Conservation (phyloP, 805 yeast species). For the Wickerhamiella azymoides region DNA sequence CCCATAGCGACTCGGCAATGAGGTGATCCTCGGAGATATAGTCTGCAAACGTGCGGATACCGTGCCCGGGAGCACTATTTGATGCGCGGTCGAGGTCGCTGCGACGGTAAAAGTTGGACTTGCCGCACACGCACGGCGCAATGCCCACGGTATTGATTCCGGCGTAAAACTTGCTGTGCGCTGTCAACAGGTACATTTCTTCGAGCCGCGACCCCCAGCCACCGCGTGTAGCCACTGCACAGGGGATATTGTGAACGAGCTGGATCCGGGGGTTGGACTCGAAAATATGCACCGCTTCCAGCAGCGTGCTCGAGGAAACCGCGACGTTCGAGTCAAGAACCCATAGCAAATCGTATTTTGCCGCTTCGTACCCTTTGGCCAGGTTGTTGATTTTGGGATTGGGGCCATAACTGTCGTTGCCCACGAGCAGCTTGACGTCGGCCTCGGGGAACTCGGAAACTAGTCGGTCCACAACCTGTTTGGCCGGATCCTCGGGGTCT, state of each 20-base stretch:
- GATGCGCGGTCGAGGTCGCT: slow-evolving; percentile 39
- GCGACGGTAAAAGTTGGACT: slow-evolving; percentile 62
- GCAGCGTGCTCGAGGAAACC: slow-evolving; percentile 51
- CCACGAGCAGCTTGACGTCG: slow-evolving; percentile 46
- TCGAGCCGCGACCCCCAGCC: slow-evolving; percentile 57
- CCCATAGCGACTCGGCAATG: slow-evolving; percentile 82
- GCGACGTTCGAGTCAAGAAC: slow-evolving; percentile 76
- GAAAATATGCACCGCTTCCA: slow-evolving; percentile 44
- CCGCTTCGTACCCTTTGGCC: slow-evolving; percentile 60
- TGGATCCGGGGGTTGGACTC: slow-evolving; percentile 31
- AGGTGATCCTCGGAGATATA: slow-evolving; percentile 88
- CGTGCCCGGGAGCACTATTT: slow-evolving; percentile 21
- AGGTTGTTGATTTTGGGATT: slow-evolving; percentile 82
- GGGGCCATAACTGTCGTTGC: slow-evolving; percentile 47
- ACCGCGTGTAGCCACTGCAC: slow-evolving; percentile 15
- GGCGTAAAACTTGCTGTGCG: slow-evolving; percentile 76
- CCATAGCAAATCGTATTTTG: slow-evolving; percentile 68
- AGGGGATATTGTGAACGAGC: slow-evolving; percentile 71
- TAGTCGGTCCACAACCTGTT: slow-evolving; percentile 40
- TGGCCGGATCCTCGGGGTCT: slow-evolving; percentile 45
- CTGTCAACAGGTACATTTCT: slow-evolving; percentile 70
- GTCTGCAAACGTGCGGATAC: slow-evolving; percentile 56
- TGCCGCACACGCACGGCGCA: slow-evolving; percentile 88
- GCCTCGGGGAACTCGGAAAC: slow-evolving; percentile 40
- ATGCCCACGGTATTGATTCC: slow-evolving; percentile 58